A percentile compares a stretch with the other conserved stretches of the same genome.
These are phyloP conservation scores for Galium porrigens DNA, from an alignment of 305 asterid genomes.

Conservation along the genomic window DNA sequence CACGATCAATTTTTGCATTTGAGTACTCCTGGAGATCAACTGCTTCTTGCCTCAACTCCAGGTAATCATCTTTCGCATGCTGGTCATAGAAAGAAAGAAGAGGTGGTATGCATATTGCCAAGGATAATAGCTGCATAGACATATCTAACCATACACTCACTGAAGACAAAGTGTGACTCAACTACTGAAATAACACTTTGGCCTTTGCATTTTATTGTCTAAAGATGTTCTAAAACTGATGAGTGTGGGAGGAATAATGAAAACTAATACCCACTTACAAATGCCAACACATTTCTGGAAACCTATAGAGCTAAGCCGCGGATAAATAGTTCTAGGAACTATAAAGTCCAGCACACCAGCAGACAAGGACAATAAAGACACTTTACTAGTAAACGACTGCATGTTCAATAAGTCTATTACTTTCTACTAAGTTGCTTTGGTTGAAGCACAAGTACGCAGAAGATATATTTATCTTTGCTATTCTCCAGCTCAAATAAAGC, in stretches of 20 bases:
- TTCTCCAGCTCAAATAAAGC: neutral
- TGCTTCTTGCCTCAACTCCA: conserved; percentile 83
- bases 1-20: conserved; percentile 80
- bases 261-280: neutral
- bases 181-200: neutral
- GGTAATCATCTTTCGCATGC: conserved; percentile 69
- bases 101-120: conserved; percentile 12
- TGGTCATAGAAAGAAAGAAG: conserved; percentile 29
- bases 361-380: neutral
- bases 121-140: neutral
- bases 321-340: neutral
- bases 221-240: neutral
- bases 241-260: neutral
- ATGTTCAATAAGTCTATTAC: neutral
- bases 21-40: conserved; percentile 88
- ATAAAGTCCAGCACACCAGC: neutral
- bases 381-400: neutral
- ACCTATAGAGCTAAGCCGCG: neutral
- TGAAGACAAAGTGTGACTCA: neutral
- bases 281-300: neutral
- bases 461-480: neutral
- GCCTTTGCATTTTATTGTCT: neutral
- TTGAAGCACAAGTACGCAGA: neutral
- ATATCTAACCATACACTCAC: neutral
- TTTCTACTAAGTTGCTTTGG: neutral